Evolutionary conservation across 2,329 filamentous ascomycete species (phyloP).

Genomic region (Aspergillus novoparasiticus): DNA sequence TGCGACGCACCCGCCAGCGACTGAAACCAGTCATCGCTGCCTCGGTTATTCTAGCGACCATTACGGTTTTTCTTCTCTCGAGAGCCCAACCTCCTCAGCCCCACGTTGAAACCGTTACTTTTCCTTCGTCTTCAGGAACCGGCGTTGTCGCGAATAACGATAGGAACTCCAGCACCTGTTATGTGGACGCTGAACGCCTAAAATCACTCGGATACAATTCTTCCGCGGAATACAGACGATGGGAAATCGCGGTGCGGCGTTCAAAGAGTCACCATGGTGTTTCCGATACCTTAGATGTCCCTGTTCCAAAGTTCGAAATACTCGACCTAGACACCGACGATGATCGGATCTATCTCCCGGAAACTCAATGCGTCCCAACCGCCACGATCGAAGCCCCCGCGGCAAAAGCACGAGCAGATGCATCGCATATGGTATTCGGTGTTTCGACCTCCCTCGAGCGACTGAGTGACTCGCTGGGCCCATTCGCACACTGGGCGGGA

Average conservation of each 20-base stretch:
- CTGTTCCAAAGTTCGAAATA: conserved; percentile 17
- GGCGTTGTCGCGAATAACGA: not conserved
- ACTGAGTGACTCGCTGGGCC: conserved; percentile 48
- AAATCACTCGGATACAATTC: conserved; percentile 14
- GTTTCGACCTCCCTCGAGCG: conserved; percentile 54
- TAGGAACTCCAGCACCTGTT: conserved; percentile 6
- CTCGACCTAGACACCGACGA: conserved; percentile 22
- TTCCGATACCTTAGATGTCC: conserved; percentile 10
- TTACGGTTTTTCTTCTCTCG: not conserved
- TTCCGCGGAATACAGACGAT: conserved; percentile 15
- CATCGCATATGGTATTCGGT: conserved; percentile 54
- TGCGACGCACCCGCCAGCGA: not conserved
- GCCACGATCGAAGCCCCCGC: conserved; percentile 21
- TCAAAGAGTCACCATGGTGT: conserved; percentile 18
- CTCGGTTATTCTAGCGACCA: not conserved
- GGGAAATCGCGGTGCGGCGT: conserved; percentile 18
- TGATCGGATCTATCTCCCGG: conserved; percentile 17
- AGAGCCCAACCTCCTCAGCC: no score
- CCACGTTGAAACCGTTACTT: not conserved
- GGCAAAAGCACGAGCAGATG: conserved; percentile 32
- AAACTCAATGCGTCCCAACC: conserved; percentile 13
- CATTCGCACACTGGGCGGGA: conserved; percentile 56
- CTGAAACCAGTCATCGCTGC: not conserved
- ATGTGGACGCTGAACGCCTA: conserved; percentile 19
- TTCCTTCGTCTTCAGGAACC: not conserved